Evolutionary conservation across 2,329 filamentous ascomycete genomes (phyloP).

Genomic region (Ophiostoma tasmaniense): DNA sequence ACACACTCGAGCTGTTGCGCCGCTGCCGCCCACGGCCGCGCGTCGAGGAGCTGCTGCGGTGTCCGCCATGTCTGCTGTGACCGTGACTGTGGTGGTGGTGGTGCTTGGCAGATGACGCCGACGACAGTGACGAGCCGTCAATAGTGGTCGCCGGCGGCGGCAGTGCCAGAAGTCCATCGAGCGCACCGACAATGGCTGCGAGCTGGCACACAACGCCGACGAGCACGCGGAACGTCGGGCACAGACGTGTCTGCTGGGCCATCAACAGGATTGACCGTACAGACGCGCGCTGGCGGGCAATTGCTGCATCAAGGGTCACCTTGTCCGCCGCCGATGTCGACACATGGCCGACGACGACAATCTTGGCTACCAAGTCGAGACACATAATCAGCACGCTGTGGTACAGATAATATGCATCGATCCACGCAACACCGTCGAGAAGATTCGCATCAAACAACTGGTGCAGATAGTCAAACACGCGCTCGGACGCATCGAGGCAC

Average conservation of each 20-base stretch:
- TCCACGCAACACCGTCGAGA: constrained; percentile 34
- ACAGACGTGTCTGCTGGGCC: constrained; percentile 11
- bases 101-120: constrained; percentile 6
- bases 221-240: constrained; percentile 17
- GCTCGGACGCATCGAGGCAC: constrained; percentile 31
- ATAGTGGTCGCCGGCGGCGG: background rate
- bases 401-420: constrained; percentile 34
- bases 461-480: constrained; percentile 28
- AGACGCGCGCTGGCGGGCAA: constrained; percentile 9
- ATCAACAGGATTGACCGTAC: constrained; percentile 15
- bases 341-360: background rate
- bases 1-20: constrained; percentile 11
- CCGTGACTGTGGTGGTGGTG: background rate
- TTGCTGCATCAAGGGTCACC: background rate
- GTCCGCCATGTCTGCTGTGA: background rate
- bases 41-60: background rate
- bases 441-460: constrained; percentile 30
- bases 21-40: constrained; percentile 8
- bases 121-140: background rate
- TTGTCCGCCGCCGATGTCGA: background rate
- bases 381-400: constrained; percentile 18
- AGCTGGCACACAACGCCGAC: constrained; percentile 17
- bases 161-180: constrained; percentile 9
- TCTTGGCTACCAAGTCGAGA: constrained; percentile 18
- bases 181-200: constrained; percentile 18